Evolutionary conservation across 1,284 basidiomycete species (phyloP).

Genomic region (Trametes polyzona): DNA sequence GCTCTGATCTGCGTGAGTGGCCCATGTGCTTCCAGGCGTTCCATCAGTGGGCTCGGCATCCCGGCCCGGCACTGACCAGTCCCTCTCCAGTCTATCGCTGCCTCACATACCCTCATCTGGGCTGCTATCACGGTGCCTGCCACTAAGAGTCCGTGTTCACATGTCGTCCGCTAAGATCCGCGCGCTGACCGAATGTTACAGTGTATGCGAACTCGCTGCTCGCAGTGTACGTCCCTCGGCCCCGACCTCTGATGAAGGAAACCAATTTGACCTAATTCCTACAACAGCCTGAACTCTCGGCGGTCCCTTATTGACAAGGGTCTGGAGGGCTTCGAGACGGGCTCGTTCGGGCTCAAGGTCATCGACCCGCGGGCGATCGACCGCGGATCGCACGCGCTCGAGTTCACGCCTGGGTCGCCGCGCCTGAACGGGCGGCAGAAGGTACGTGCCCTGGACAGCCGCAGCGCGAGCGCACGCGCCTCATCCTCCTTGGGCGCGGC

Average conservation of each 20-base stretch:
- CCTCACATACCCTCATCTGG: constrained; percentile 8
- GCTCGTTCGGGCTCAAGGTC: constrained; percentile 12
- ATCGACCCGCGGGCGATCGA: constrained; percentile 1
- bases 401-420: constrained; percentile 2
- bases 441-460: constrained; percentile 7
- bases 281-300: constrained; percentile 8
- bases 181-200: neutral
- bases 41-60: neutral
- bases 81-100: neutral
- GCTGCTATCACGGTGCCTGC: constrained; percentile 2
- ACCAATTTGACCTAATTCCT: no score
- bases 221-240: constrained; percentile 2
- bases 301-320: constrained; percentile 14
- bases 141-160: constrained; percentile 7
- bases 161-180: neutral
- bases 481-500: constrained; percentile 1
- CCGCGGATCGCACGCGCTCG: constrained; percentile 1
- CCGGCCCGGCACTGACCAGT: neutral
- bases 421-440: constrained; percentile 1
- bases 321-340: constrained; percentile 16
- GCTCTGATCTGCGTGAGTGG: constrained; percentile 10
- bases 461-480: constrained; percentile 5
- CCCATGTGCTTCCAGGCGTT: neutral
- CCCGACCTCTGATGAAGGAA: no score
- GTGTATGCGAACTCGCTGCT: constrained; percentile 17